A percentile compares a stretch with the other conserved stretches of the same genome.
These are phyloP conservation scores for Saturnispora hagleri DNA, from an alignment of 805 yeast genomes.

Conservation along the genomic window DNA sequence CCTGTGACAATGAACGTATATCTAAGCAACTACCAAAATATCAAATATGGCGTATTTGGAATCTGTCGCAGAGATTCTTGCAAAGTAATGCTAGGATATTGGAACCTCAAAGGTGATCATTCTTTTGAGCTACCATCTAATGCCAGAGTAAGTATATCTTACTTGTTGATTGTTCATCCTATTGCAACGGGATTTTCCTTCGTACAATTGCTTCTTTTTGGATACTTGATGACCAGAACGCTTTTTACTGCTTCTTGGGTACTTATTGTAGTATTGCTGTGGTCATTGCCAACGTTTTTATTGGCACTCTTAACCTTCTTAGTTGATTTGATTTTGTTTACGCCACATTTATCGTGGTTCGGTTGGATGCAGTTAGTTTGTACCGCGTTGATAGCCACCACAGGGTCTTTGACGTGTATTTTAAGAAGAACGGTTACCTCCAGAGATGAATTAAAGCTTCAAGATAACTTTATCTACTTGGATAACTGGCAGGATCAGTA, in stretches of 20 bases:
- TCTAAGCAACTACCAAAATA: conserved; percentile 41
- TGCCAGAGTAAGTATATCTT: conserved; percentile 50
- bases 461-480: conserved; percentile 10
- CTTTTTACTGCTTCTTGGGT: conserved; percentile 30
- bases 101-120: conserved; percentile 8
- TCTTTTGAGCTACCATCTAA: conserved; percentile 41
- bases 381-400: conserved; percentile 52
- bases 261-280: conserved; percentile 43
- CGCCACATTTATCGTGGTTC: conserved; percentile 65
- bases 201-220: conserved; percentile 33
- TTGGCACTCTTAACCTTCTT: conserved; percentile 64
- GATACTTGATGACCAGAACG: conserved; percentile 31
- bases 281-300: conserved; percentile 62
- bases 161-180: conserved; percentile 57
- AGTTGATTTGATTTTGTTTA: conserved; percentile 72
- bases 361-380: conserved; percentile 80
- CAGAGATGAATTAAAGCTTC: conserved; percentile 20
- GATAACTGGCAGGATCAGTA: conserved; percentile 11
- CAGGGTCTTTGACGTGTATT: conserved; percentile 60
- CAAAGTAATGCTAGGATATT: conserved; percentile 35
- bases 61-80: conserved; percentile 43
- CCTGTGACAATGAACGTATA: conserved; percentile 45
- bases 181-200: conserved; percentile 49
- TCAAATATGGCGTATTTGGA: conserved; percentile 64
- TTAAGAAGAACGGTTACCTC: conserved; percentile 59